Evolutionary conservation across 2,329 filamentous ascomycete genomes (phyloP), one percentile per base, ranked within the genome.

Genomic region (Exophiala alcalophila): DNA sequence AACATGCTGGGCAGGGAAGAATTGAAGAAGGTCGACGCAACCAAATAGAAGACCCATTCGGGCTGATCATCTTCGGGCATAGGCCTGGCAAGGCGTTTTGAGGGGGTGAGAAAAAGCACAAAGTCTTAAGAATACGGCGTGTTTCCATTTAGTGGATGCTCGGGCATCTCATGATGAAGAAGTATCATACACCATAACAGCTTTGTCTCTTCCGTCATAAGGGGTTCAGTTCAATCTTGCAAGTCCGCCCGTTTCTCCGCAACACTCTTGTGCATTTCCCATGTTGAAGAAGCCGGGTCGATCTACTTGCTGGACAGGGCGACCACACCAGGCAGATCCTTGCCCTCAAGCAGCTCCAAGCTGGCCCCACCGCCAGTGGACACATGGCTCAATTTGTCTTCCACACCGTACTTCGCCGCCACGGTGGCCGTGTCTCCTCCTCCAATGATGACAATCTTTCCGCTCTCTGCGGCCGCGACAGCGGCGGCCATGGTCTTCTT

Each of bases 401-500:
- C 92, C 52, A 87, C 91, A 41, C 83, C 83, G 68, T 95, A 98
- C 78, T 98, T 96, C 67, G 90, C 91, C 40, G 92, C 92, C 33
- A 97, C 92, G 48, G 92, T 98, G 36, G 92, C 92, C 37, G 92
- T 98, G 71, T 98, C 92, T 70, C 92, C 92, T 68, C 92, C 92
- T 52, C 92, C 92, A 55, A 98, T 96, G 72, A 98, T 97, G 67
- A 97, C 92, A 61, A 92, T 95, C 77, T 92, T 90, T 67, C 89
- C 90, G 50, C 73, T 78, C 69, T 86, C 74, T 47, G 84, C 85
- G 49, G 85, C 92, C 16, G 77, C 76, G 40, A 97, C 89, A 40
- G 84, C 90, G 44, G 88, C 87, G 62, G 96, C 86, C 57, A 98
- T 81, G 35, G 87, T 95, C 50, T 81, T 77, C 80, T 95, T 94